Evolutionary conservation across 371 early-diverging fungal genomes (phyloP), one percentile per base, ranked within the genome.

Genomic region (Polyrhizophydium stewartii): DNA sequence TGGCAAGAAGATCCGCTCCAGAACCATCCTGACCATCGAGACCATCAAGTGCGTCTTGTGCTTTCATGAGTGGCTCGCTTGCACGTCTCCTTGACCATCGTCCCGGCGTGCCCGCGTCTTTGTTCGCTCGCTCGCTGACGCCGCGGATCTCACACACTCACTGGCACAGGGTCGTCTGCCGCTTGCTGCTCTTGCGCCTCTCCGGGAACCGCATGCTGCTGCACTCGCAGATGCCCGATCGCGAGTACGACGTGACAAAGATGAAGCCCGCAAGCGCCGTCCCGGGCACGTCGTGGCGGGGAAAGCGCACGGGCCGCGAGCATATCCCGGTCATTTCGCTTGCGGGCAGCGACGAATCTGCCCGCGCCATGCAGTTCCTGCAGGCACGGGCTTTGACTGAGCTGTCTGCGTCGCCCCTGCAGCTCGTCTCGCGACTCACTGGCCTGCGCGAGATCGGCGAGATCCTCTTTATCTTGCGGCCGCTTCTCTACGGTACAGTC

Each of bases 391-490:
- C 73, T 0, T 46, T 73, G 57, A 43, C 62, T n/a, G 68, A 70
- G 38, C 49, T 32, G 75, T 50, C 65, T 1, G 32, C 17, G 50
- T 81, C 71, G 56, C 91, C 92, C 6, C 67, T 74, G 16, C 85
- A 92, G 62, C 82, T 93, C 60, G 81, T 95, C 1, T 76, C 81
- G 24, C 66, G 65, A 19, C 72, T 91, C 71, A 55, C 65, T 22
- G 74, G 84, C 2, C 49, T 84, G 17, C 86, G 89, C 1, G 68
- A 75, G 27, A 40, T 85, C 1, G 92, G 89, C 16, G 97, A 97
- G 74, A 73, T 83, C 43, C 64, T 92, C 55, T 93, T 87, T 71
- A 87, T 93, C 38, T 41, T 94, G 32, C 77, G 95, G 38, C 97
- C 97, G 5, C 59, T 97, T 5, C 59, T 91, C 21, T 95, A 94